These are phyloP conservation scores for Coemansia sp. DNA, from an alignment of 192 early-diverging fungal species.

Conservation along the genomic window DNA sequence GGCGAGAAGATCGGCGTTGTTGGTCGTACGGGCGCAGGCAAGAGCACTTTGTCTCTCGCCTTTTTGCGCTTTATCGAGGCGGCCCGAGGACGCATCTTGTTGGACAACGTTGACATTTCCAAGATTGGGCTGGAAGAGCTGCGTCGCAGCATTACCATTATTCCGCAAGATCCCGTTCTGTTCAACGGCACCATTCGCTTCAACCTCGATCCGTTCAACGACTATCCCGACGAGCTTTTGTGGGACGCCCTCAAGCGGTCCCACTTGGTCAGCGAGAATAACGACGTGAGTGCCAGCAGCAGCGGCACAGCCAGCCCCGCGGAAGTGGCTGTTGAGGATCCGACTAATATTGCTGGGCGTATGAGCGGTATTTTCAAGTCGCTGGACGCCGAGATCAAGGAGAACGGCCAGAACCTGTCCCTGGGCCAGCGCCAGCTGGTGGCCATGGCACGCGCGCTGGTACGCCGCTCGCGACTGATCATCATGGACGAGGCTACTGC, in stretches of 20 bases:
- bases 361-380: slow-evolving; percentile 25
- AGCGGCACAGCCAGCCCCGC: slow-evolving; percentile 2
- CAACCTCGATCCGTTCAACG: slow-evolving; percentile 81
- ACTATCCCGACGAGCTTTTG: slow-evolving; percentile 67
- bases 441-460: slow-evolving; percentile 74
- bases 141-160: slow-evolving; percentile 69
- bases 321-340: background rate
- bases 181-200: slow-evolving; percentile 58
- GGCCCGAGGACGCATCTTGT: slow-evolving; percentile 60
- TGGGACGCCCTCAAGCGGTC: slow-evolving; percentile 16
- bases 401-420: slow-evolving; percentile 73
- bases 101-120: slow-evolving; percentile 73
- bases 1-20: slow-evolving; percentile 53
- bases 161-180: slow-evolving; percentile 69
- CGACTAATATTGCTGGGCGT: background rate
- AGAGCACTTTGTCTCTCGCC: slow-evolving; percentile 68
- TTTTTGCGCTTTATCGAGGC: slow-evolving; percentile 79
- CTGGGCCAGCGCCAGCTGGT: slow-evolving; percentile 81
- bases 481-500: slow-evolving; percentile 76
- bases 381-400: slow-evolving; percentile 33
- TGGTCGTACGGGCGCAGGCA: slow-evolving; percentile 63
- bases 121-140: slow-evolving; percentile 70
- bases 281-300: slow-evolving; percentile 4
- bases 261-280: slow-evolving; percentile 16
- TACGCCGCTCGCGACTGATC: slow-evolving; percentile 64